These are phyloP conservation scores for Yarrowia deformans DNA, from an alignment of 805 yeast species.

Conservation along the genomic window DNA sequence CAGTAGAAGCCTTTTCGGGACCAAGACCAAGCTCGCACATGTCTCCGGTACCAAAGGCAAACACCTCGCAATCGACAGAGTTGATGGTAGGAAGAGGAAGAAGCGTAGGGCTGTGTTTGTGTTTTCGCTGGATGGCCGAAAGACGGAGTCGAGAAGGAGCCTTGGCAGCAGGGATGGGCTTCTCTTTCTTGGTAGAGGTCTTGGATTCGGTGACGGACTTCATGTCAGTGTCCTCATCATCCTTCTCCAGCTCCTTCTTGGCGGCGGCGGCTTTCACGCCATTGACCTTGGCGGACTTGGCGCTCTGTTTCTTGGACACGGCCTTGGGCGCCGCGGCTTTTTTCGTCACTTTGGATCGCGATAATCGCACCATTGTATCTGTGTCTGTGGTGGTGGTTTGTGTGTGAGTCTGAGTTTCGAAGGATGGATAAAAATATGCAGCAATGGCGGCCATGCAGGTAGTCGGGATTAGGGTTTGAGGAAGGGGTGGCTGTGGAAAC, in stretches of 20 bases:
- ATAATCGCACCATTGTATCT: slow-evolving; percentile 3
- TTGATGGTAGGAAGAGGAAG: slow-evolving; percentile 49
- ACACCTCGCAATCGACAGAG: slow-evolving; percentile 68
- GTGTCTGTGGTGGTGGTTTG: too few relatives aligned
- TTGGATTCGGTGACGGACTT: too few relatives aligned
- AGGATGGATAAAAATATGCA: slow-evolving; percentile 2
- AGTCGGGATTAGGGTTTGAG: too few relatives aligned
- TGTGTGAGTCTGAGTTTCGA: too few relatives aligned
- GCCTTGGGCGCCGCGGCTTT: slow-evolving; percentile 10
- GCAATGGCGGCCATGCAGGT: slow-evolving; percentile 2
- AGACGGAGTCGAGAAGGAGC: slow-evolving; percentile 17
- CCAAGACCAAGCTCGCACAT: slow-evolving; percentile 99
- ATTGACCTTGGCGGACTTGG: slow-evolving; percentile 34
- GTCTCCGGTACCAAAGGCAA: slow-evolving; percentile 95
- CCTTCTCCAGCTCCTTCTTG: slow-evolving; percentile 1
- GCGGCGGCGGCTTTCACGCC: slow-evolving; percentile 19
- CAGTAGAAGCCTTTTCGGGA: slow-evolving; percentile 89
- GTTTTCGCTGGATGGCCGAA: slow-evolving; percentile 22
- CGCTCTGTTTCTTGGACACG: slow-evolving; percentile 11
- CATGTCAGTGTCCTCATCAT: too few relatives aligned
- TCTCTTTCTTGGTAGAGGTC: neutral
- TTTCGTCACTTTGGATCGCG: slow-evolving; percentile 32
- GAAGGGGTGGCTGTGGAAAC: too few relatives aligned
- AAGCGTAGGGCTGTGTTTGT: slow-evolving; percentile 39
- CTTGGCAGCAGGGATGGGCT: slow-evolving; percentile 17